Percentiles rank a stretch among this genome's conserved stretches.
Conservation (phyloP, 192 early-diverging fungal genomes). For the Coemansia sp. region DNA sequence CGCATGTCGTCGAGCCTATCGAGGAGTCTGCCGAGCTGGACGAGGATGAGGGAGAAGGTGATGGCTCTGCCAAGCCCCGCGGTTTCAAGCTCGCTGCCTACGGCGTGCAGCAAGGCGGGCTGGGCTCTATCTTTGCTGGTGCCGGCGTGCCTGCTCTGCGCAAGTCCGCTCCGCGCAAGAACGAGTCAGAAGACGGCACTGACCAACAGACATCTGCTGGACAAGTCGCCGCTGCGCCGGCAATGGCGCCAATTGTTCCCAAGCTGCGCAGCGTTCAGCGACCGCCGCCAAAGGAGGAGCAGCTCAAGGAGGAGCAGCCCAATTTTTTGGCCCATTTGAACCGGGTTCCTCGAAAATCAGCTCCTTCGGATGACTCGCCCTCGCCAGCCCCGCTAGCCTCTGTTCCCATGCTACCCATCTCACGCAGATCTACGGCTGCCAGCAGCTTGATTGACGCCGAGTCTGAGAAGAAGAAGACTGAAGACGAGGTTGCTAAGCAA, state of each 20-base stretch:
- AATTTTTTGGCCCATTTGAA: conserved; percentile 49
- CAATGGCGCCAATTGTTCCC: conserved; percentile 25
- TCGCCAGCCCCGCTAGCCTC: conserved; percentile 18
- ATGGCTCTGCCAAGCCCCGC: conserved; percentile 17
- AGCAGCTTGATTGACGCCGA: neutral
- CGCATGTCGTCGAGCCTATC: conserved; percentile 58
- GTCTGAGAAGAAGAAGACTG: neutral
- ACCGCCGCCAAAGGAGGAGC: conserved; percentile 19
- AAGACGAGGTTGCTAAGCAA: neutral
- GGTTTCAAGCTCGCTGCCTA: conserved; percentile 71
- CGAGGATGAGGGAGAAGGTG: conserved; percentile 23
- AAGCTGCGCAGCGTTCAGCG: conserved; percentile 53
- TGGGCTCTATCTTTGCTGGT: conserved; percentile 73
- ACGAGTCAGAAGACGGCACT: conserved; percentile 18
- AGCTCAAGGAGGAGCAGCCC: conserved; percentile 31
- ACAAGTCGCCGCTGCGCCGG: conserved; percentile 10
- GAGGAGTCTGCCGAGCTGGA: conserved; percentile 35
- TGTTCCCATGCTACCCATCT: conserved; percentile 15
- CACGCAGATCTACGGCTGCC: conserved; percentile 12
- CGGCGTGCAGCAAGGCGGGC: conserved; percentile 77
- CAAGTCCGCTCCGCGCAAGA: conserved; percentile 54
- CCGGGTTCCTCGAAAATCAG: conserved; percentile 39
- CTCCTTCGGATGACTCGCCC: conserved; percentile 23
- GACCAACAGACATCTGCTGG: neutral
- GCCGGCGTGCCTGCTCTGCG: conserved; percentile 67